phyloP scores from a whole-genome alignment of 495 filamentous ascomycete genomes.

The Choiromyces venosus region DNA sequence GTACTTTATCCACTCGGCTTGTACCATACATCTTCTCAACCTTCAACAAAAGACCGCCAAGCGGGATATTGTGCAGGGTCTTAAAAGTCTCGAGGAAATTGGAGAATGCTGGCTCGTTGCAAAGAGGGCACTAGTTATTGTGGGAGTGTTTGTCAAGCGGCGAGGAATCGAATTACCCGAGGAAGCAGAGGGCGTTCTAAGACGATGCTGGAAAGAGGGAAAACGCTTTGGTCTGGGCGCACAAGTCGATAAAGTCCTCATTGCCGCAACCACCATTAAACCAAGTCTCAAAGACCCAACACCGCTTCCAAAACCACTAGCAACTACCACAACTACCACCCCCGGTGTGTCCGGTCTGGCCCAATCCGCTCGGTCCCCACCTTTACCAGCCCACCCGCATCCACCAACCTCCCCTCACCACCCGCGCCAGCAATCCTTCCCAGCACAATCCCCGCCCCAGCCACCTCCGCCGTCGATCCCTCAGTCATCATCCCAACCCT shows the following conservation, averaged over 20 bases:
- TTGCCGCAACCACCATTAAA: background rate
- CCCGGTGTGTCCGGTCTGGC: background rate
- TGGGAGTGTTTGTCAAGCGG: constrained; percentile 75
- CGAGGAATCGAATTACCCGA: constrained; percentile 85
- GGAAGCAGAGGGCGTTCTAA: constrained; percentile 69
- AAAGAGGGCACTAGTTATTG: constrained; percentile 72
- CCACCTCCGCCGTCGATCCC: constrained; percentile 6
- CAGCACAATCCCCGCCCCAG: constrained; percentile 6
- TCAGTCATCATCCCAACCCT: background rate
- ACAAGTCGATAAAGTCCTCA: constrained; percentile 26
- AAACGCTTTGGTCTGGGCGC: constrained; percentile 32
- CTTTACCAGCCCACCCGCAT: background rate
- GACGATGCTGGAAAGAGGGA: constrained; percentile 46
- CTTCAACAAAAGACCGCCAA: constrained; percentile 82
- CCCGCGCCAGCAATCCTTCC: background rate
- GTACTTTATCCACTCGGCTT: constrained; percentile 89
- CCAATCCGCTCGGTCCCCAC: background rate
- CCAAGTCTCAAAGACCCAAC: background rate
- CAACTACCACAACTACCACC: background rate
- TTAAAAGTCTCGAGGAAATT: constrained; percentile 94
- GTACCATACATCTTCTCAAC: constrained; percentile 90
- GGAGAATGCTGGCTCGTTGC: constrained; percentile 92
- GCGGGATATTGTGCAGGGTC: constrained; percentile 79
- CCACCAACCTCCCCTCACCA: background rate
- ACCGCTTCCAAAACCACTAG: background rate